phyloP scores from a whole-genome alignment of 192 early-diverging fungal genomes.

The Kappamyces sp. region DNA sequence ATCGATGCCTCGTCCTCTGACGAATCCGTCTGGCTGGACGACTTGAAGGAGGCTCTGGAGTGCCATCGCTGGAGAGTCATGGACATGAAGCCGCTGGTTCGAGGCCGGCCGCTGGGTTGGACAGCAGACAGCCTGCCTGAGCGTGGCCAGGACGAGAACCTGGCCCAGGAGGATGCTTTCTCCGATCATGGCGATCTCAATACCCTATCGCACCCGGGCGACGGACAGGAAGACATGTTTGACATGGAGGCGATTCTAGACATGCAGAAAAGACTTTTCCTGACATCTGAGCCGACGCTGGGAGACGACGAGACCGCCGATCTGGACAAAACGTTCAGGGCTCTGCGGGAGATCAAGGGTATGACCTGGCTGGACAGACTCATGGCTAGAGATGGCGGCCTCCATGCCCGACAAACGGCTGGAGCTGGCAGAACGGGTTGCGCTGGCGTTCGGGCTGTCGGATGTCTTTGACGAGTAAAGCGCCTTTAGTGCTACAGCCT shows the following conservation, averaged over 20 bases:
- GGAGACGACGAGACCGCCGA: background rate
- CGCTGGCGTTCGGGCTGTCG: constrained; percentile 5
- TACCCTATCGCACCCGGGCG: background rate
- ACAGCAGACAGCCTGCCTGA: background rate
- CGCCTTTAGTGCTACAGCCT: no score
- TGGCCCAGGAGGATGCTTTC: background rate
- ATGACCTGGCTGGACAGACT: background rate
- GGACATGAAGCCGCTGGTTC: constrained; percentile 9
- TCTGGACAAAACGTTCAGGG: background rate
- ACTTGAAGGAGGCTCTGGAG: constrained; percentile 8
- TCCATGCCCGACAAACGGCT: background rate
- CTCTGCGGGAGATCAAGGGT: background rate
- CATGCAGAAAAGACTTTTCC: background rate
- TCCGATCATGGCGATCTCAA: background rate
- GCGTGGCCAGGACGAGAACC: background rate
- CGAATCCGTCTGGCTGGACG: background rate
- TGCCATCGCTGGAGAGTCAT: constrained; percentile 10
- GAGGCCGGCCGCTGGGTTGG: no score
- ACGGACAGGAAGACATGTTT: background rate
- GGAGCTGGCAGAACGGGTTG: constrained; percentile 11
- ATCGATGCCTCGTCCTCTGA: background rate
- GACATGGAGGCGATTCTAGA: background rate
- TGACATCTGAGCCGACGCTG: background rate
- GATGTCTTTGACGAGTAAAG: background rate
- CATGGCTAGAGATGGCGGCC: background rate